Conservation (phyloP, 2,329 filamentous ascomycete genomes). For the Fusarium sp. region DNA sequence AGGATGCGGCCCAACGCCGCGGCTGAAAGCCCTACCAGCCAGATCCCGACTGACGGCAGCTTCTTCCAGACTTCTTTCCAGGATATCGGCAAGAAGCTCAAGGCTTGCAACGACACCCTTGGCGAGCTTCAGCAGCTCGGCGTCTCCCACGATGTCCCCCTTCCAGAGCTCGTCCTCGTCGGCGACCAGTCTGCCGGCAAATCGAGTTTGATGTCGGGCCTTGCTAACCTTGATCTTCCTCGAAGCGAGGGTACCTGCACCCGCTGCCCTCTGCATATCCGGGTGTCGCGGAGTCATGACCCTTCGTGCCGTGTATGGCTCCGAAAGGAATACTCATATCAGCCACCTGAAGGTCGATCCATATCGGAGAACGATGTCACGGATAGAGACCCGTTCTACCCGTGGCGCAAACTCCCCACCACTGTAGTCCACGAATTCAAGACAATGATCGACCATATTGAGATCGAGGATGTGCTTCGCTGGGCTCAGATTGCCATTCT, state of each 20-base stretch:
- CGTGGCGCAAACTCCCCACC: conserved; percentile 72
- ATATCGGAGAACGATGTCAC: conserved; percentile 66
- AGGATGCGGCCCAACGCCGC: conserved; percentile 49
- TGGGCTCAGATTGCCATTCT: conserved; percentile 85
- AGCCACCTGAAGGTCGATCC: conserved; percentile 56
- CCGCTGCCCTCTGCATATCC: conserved; percentile 85
- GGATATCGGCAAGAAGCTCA: conserved; percentile 75
- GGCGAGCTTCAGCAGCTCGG: conserved; percentile 80
- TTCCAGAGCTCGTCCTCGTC: conserved; percentile 86
- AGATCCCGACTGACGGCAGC: conserved; percentile 51
- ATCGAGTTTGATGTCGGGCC: conserved; percentile 76
- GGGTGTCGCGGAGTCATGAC: conserved; percentile 69
- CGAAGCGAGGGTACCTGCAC: conserved; percentile 83
- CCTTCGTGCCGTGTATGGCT: conserved; percentile 82
- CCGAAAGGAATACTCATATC: conserved; percentile 74
- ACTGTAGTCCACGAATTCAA: conserved; percentile 72
- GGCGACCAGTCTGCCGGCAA: conserved; percentile 92
- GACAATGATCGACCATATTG: conserved; percentile 70
- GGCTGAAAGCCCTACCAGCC: conserved; percentile 44
- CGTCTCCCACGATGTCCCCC: conserved; percentile 77
- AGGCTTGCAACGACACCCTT: conserved; percentile 76
- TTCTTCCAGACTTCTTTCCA: conserved; percentile 62
- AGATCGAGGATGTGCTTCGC: conserved; percentile 78
- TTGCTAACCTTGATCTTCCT: conserved; percentile 80
- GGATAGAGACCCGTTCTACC: conserved; percentile 70